Evolutionary conservation across 2,329 filamentous ascomycete genomes (phyloP).

Genomic region (Fusarium sambucinum): DNA sequence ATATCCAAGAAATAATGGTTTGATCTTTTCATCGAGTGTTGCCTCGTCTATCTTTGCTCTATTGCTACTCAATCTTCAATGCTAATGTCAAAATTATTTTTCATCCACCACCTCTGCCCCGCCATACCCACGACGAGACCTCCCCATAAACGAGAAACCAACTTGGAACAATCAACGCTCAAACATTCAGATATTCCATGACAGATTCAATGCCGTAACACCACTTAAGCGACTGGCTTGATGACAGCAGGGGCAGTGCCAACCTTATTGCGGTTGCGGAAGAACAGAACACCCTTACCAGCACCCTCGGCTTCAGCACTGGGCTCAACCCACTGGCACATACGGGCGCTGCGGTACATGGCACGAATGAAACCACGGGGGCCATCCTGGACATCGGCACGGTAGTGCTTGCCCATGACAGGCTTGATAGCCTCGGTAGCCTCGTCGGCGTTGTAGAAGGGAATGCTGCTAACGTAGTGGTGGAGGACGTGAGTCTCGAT

Average conservation of each 20-base stretch:
- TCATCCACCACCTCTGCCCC: slow-evolving; percentile 18
- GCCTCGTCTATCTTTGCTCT: slow-evolving; percentile 36
- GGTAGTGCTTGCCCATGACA: slow-evolving; percentile 97
- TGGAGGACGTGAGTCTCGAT: slow-evolving; percentile 98
- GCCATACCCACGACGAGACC: slow-evolving; percentile 17
- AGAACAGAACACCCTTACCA: slow-evolving; percentile 89
- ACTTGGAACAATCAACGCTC: slow-evolving; percentile 42
- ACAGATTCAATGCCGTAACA: slow-evolving; percentile 3
- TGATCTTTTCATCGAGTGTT: slow-evolving; percentile 30
- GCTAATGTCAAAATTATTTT: slow-evolving; percentile 27
- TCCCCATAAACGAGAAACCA: slow-evolving; percentile 29
- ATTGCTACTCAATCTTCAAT: slow-evolving; percentile 32
- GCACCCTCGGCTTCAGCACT: slow-evolving; percentile 83
- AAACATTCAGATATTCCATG: slow-evolving; percentile 12
- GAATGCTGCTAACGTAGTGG: slow-evolving; percentile 96
- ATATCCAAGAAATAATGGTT: slow-evolving; percentile 21
- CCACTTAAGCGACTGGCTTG: slow-evolving; percentile 32
- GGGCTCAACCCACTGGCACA: slow-evolving; percentile 98
- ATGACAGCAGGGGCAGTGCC: slow-evolving; percentile 65
- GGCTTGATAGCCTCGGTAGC: slow-evolving; percentile 93
- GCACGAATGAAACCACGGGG: slow-evolving; percentile 84
- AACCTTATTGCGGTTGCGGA: slow-evolving; percentile 91
- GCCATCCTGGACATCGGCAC: slow-evolving; percentile 81
- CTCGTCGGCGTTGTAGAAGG: slow-evolving; percentile 97
- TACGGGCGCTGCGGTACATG: slow-evolving; percentile 82